Evolutionary conservation across 2,329 filamentous ascomycete genomes (phyloP), one percentile per base, ranked within the genome.

Genomic region (Drechslera avenae): DNA sequence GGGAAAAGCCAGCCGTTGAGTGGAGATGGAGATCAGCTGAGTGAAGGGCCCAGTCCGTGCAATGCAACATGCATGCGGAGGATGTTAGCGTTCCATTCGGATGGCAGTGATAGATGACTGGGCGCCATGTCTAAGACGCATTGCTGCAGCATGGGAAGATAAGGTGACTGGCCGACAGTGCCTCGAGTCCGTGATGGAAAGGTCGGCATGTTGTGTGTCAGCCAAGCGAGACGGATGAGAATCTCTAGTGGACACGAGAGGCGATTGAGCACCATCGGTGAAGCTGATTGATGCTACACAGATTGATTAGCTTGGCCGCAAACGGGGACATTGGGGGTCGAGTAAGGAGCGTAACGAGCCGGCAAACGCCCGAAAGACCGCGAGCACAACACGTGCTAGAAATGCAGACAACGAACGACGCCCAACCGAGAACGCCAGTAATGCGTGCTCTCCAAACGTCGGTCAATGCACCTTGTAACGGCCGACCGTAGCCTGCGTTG

Each of bases 121-220:
- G 65, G 71, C 62, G 62, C 69, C 58, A 60, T 66, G 47, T 59
- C 67, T 62, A 60, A 58, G 57, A 66, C 60, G 54, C 63, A 62
- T 58, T 59, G 66, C 64, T 76, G 75, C 76, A 78, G 72, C 60
- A 64, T 59, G 55, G 54, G 60, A 56, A 68, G 76, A 78, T 78
- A 78, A 78, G 75, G 73, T 78, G 75, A 79, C 77, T 79, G 76
- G 76, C 58, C 60, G 62, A 66, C 59, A 64, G 72, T 71, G 69
- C 59, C 62, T 71, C 61, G 50, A 64, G 52, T 62, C 61, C 50
- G 60, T 56, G 51, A 52, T 55, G 42, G 64, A 53, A 65, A 45
- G 66, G 49, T 62, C 58, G 64, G 62, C 54, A 67, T 52, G 52
- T 45, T 57, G 55, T 54, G 67, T 68, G 67, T 67, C 63, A 69